A percentile compares a stretch with the other conserved stretches of the same genome.
phyloP scores from a whole-genome alignment of 2,329 filamentous ascomycete genomes.

The Sporothrix inflata region DNA sequence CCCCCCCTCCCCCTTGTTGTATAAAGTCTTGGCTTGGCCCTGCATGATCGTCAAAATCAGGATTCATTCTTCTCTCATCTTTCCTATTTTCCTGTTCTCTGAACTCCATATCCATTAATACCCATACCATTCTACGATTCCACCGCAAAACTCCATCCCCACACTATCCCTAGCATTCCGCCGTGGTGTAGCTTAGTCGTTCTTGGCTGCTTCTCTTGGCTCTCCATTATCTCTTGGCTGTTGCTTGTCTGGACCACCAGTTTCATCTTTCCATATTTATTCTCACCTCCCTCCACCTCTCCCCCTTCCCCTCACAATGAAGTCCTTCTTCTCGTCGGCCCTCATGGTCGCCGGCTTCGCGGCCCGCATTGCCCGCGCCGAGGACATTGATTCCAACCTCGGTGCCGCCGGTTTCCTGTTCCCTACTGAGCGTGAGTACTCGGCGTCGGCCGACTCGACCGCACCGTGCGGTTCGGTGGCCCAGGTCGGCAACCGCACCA shows the following conservation, averaged over 20 bases:
- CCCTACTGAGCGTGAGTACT: constrained; percentile 57
- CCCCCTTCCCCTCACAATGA: not conserved
- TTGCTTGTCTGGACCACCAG: constrained; percentile 1
- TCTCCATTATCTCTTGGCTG: not conserved
- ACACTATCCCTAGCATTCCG: not conserved
- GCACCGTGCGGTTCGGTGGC: constrained; percentile 55
- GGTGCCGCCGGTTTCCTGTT: constrained; percentile 59
- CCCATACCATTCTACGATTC: not conserved
- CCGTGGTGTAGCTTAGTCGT: not conserved
- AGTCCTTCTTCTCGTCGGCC: not conserved
- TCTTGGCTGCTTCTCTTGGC: constrained; percentile 15
- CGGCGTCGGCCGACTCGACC: constrained; percentile 52
- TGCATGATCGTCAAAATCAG: not conserved
- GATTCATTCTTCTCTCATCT: not conserved
- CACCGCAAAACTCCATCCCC: not conserved
- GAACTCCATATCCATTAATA: not conserved
- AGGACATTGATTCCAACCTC: constrained; percentile 44
- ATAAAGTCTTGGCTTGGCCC: constrained; percentile 2
- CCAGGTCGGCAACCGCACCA: constrained; percentile 50
- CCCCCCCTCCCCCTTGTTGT: no score
- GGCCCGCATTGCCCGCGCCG: not conserved
- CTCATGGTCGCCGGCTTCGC: not conserved
- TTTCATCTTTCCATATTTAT: no score
- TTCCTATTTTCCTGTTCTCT: not conserved
- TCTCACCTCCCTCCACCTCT: no score